Evolutionary conservation across 441 rosid genomes (phyloP), one percentile per base, ranked within the genome.

Genomic region (Aquilaria agallochum): DNA sequence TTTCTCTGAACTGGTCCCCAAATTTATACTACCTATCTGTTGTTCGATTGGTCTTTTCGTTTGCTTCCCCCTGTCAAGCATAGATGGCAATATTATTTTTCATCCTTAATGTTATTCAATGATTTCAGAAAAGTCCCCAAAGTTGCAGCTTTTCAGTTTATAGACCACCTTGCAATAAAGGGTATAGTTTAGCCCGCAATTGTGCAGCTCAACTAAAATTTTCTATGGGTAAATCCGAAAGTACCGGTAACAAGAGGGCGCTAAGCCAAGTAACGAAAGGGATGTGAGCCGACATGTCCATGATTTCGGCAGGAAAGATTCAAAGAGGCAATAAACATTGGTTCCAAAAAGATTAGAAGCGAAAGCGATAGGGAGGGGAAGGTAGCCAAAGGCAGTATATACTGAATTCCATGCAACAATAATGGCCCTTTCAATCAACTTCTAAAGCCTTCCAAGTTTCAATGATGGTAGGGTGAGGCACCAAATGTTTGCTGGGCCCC

Each of bases 401-500:
- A 78, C 80, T 80, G 95, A 89, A 85, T 87, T 92, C 96, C 92
- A 89, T 87, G 96, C 85, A 84, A 76, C 65, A 79, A 92, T 92
- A 78, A 92, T 92, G 80, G 84, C 89, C 57, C 5, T 74, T 77
- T 73, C 80, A 78, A 79, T 86, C 92, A 81, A 80, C 68, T 81
- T 74, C 74, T 65, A 64, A 79, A 79, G 72, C 74, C 84, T 81
- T 78, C 82, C 60, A 75, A 66, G 52, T 63, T 66, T 81, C 80
- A 89, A 20, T 89, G 74, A 89, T 89, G 89, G 63, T 69, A 62
- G 85, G 67, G 90, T 82, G 75, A 84, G 85, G 82, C 88, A 76
- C 80, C 89, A 63, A 72, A 80, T 82, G 73, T 75, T 76, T 70
- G 69, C 77, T 77, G 76, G 90, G 68, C 58, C 80, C 90, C 76